Percentiles rank a stretch among this genome's conserved stretches.
phyloP scores from a whole-genome alignment of 768 basidiomycete species.

The Lyophyllum decastes region DNA sequence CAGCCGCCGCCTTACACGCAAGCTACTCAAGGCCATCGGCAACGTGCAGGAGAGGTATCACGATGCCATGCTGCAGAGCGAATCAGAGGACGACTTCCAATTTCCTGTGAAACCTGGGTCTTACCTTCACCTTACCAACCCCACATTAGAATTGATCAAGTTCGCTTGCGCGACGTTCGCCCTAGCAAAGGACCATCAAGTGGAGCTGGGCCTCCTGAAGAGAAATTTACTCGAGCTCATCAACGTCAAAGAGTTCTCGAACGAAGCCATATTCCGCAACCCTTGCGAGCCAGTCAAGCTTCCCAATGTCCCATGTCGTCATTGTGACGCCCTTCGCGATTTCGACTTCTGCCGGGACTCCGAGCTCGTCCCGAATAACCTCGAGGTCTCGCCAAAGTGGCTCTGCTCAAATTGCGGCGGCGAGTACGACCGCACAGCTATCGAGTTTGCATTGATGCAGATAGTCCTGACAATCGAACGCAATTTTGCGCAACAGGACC shows the following conservation, averaged over 20 bases:
- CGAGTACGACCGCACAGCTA: slow-evolving; percentile 85
- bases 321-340: slow-evolving; percentile 83
- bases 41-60: slow-evolving; percentile 61
- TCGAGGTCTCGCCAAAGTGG: slow-evolving; percentile 61
- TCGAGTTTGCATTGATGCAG: slow-evolving; percentile 86
- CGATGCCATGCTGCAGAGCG: slow-evolving; percentile 58
- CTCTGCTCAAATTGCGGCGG: slow-evolving; percentile 70
- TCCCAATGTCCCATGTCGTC: slow-evolving; percentile 83
- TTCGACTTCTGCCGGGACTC: slow-evolving; percentile 96
- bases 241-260: slow-evolving; percentile 83
- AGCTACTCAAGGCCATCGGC: slow-evolving; percentile 70
- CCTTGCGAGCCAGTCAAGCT: slow-evolving; percentile 89
- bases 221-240: slow-evolving; percentile 88
- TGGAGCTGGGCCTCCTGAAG: slow-evolving; percentile 88
- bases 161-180: slow-evolving; percentile 79
- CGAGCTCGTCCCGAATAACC: slow-evolving; percentile 67
- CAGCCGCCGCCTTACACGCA: slow-evolving; percentile 76
- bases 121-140: slow-evolving; percentile 75
- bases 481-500: slow-evolving; percentile 84
- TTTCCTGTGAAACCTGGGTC: slow-evolving; percentile 92
- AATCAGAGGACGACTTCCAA: slow-evolving; percentile 54
- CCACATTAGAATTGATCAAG: slow-evolving; percentile 88
- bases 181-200: slow-evolving; percentile 76
- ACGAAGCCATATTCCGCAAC: slow-evolving; percentile 84
- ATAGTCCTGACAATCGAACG: slow-evolving; percentile 70